phyloP scores from a whole-genome alignment of 495 filamentous ascomycete species.

The Opeltia flavorubescens region DNA sequence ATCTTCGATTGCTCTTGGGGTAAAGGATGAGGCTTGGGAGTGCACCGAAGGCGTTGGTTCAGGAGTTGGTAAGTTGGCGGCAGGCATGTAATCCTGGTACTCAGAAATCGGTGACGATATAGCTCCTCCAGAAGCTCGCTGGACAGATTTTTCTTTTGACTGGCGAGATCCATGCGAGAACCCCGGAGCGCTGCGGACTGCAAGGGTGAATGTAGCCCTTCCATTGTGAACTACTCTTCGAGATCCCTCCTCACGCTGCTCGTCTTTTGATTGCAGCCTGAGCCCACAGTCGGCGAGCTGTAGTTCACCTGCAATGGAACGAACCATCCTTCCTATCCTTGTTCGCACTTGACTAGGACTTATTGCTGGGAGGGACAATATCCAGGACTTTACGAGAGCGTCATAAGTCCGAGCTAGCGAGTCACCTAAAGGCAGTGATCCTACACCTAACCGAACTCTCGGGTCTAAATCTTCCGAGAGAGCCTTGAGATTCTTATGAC shows the following conservation, averaged over 20 bases:
- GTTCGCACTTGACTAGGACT: conserved; percentile 27
- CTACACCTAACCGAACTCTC: neutral
- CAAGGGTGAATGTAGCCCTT: neutral
- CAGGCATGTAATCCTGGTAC: neutral
- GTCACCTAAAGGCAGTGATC: neutral
- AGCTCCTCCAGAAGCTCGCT: neutral
- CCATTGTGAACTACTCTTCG: neutral
- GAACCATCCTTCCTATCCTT: conserved; percentile 27
- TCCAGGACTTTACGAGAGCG: conserved; percentile 26
- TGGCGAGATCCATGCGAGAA: neutral
- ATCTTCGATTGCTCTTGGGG: conserved; percentile 2
- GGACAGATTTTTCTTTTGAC: neutral
- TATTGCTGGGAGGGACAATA: conserved; percentile 20
- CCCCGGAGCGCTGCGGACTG: neutral
- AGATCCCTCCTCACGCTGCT: neutral
- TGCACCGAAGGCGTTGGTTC: conserved; percentile 7
- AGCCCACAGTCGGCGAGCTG: conserved; percentile 19
- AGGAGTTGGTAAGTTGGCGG: conserved; percentile 8
- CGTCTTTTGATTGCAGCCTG: neutral
- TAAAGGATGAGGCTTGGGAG: conserved; percentile 5
- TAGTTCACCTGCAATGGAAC: conserved; percentile 27
- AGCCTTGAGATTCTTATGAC: neutral
- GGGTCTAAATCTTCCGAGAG: neutral
- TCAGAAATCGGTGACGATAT: conserved; percentile 2
- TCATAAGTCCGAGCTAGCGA: conserved; percentile 22